A percentile compares a stretch with the other conserved stretches of the same genome.
phyloP scores from a whole-genome alignment of 2,329 filamentous ascomycete species.

The Arthrobotrys pseudoclavata region DNA sequence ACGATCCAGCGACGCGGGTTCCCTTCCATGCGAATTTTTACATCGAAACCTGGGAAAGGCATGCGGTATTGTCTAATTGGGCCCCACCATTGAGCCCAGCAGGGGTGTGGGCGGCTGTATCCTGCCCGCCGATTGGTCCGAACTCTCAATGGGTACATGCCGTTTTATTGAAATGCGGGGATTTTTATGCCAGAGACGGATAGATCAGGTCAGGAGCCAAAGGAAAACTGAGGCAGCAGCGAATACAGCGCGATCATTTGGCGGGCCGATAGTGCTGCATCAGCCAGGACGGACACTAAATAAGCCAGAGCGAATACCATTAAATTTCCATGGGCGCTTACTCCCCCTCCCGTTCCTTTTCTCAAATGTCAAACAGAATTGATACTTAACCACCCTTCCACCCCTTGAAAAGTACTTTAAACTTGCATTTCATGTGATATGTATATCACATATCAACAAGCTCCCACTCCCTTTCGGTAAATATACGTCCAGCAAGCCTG shows the following conservation, averaged over 20 bases:
- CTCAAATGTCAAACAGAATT: slow-evolving; percentile 9
- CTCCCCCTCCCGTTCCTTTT: slow-evolving; percentile 13
- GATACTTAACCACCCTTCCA: slow-evolving; percentile 41
- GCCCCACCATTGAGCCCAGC: background rate
- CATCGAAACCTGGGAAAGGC: slow-evolving; percentile 12
- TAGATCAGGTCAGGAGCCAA: slow-evolving; percentile 28
- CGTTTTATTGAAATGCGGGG: slow-evolving; percentile 54
- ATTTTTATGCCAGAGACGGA: slow-evolving; percentile 29
- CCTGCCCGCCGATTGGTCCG: slow-evolving; percentile 46
- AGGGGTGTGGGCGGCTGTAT: slow-evolving; percentile 49
- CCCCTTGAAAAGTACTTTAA: slow-evolving; percentile 26
- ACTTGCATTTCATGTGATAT: slow-evolving; percentile 44
- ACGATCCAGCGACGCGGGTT: slow-evolving; percentile 22
- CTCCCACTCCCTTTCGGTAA: slow-evolving; percentile 28
- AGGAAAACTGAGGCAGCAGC: slow-evolving; percentile 29
- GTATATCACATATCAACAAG: slow-evolving; percentile 26
- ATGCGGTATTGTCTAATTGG: slow-evolving; percentile 25
- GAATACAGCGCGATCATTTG: slow-evolving; percentile 13
- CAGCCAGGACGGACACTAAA: slow-evolving; percentile 19
- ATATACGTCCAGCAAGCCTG: slow-evolving; percentile 11
- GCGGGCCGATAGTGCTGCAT: slow-evolving; percentile 19
- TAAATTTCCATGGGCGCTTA: slow-evolving; percentile 16
- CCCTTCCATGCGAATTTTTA: slow-evolving; percentile 9
- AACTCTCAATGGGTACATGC: slow-evolving; percentile 8
- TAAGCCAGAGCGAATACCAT: slow-evolving; percentile 22